Evolutionary conservation across 2,329 filamentous ascomycete genomes (phyloP).

Genomic region (Cucurbitaria berberidis): DNA sequence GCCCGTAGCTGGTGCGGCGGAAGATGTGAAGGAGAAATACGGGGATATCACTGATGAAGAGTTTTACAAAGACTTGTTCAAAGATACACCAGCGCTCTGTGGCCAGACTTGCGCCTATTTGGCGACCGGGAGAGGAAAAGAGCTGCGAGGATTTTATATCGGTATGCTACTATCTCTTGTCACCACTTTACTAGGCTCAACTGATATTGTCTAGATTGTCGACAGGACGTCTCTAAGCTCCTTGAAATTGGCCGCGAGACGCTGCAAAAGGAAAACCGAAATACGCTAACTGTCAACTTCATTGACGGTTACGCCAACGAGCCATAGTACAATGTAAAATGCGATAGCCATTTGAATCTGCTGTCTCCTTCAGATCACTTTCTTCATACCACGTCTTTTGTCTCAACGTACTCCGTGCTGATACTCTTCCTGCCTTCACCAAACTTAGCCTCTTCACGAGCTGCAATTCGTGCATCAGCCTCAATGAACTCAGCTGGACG

Average conservation of each 20-base stretch:
- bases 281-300: conserved; percentile 39
- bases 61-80: conserved; percentile 35
- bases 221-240: conserved; percentile 36
- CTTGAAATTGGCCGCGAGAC: conserved; percentile 32
- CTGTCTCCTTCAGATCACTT: background rate
- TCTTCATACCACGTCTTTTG: conserved; percentile 30
- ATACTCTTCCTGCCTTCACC: conserved; percentile 14
- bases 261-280: conserved; percentile 34
- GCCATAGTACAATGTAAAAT: conserved; percentile 17
- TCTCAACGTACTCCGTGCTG: conserved; percentile 30
- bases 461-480: conserved; percentile 50
- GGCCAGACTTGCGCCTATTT: conserved; percentile 42
- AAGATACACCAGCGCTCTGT: conserved; percentile 34
- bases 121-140: conserved; percentile 35
- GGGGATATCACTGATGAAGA: conserved; percentile 34
- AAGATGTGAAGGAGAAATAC: conserved; percentile 38
- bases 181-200: background rate
- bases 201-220: conserved; percentile 26
- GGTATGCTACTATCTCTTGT: conserved; percentile 12
- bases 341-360: background rate
- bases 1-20: conserved; percentile 19
- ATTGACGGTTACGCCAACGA: conserved; percentile 40
- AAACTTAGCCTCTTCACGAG: conserved; percentile 13
- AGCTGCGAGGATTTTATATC: conserved; percentile 34
- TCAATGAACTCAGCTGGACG: conserved; percentile 58